Evolutionary conservation across 805 yeast species (phyloP).

Genomic region (Saturnispora gosingensis): DNA sequence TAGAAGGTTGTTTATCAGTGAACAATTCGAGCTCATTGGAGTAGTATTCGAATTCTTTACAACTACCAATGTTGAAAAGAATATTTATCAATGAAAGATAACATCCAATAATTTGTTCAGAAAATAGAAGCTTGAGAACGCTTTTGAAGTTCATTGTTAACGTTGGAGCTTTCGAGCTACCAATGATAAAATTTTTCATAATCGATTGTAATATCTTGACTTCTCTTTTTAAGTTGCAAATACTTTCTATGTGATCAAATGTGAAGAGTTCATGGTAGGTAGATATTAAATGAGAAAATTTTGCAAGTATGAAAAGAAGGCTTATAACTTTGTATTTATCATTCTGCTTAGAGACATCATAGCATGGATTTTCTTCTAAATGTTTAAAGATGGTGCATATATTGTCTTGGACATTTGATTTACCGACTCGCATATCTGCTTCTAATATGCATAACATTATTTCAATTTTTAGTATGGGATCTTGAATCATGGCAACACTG

Average conservation of each 20-base stretch:
- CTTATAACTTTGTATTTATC: slow-evolving; percentile 14
- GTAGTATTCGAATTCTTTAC: slow-evolving; percentile 51
- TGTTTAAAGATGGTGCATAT: not conserved
- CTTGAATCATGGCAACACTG: not conserved
- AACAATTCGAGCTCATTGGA: slow-evolving; percentile 39
- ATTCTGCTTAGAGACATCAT: slow-evolving; percentile 11
- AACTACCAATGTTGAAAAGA: slow-evolving; percentile 41
- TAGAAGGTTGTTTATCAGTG: slow-evolving; percentile 24
- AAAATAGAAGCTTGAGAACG: slow-evolving; percentile 29
- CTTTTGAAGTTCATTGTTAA: slow-evolving; percentile 18
- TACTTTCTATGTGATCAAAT: slow-evolving; percentile 24
- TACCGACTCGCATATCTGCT: not conserved
- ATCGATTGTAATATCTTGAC: slow-evolving; percentile 46
- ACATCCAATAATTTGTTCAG: slow-evolving; percentile 28
- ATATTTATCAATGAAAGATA: slow-evolving; percentile 33
- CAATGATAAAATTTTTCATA: slow-evolving; percentile 31
- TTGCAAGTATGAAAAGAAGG: slow-evolving; percentile 25
- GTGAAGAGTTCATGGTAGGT: slow-evolving; percentile 16
- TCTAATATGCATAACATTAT: slow-evolving; percentile 4
- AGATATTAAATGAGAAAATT: slow-evolving; percentile 29
- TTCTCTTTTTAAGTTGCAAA: slow-evolving; percentile 36
- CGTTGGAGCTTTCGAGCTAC: slow-evolving; percentile 10
- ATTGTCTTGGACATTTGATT: not conserved
- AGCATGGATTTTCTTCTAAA: not conserved
- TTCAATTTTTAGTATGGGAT: not conserved